Base-by-base conservation (phyloP, 2,329 filamentous ascomycete species). In the Diaporthe destruens region DNA sequence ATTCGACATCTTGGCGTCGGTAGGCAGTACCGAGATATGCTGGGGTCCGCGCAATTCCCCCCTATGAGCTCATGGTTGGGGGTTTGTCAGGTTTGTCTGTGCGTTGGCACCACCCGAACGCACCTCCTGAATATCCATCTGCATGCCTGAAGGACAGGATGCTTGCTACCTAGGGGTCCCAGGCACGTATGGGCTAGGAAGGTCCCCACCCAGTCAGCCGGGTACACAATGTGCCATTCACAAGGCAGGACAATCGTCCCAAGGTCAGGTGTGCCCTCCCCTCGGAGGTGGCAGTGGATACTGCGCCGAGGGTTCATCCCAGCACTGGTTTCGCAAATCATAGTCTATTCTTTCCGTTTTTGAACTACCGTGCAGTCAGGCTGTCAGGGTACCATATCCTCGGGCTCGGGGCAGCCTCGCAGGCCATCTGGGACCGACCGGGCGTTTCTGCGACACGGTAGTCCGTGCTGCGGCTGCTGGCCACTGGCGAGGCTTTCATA, bases 31-130 rank as follows among this genome's bases (percentile, higher is more conserved):
- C 61, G 61, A 65, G 61, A 65, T 51, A 20, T 65, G 44, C 44
- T 53, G 2, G 25, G 57, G 39, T 25, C 29, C 56, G 23, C 16
- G 9, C 47, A 5, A 36, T 25, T 34, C 14, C 61, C 61, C 61
- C 61, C 61, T 32, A 66, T 53, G 61, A 53, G 61, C 61, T 66
- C 61, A 66, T 66, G 61, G 44, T 66, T 53, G 44, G 44, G 29
- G 61, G 18, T 34, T 49, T 65, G 61, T 66, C 61, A 20, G 61
- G 18, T 34, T 49, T 65, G 61, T 66, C 61, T 53, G 61, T 53
- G 61, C 61, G 29, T 32, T 51, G n/a, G 39, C 12, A 32, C 6
- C 39, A 12, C 61, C 61, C 61, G 59, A 51, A 65, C 29, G 25
- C 20, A 42, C 59, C 61, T 65, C 61, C 61, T 65, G 61, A 65